Evolutionary conservation across 2,329 filamentous ascomycete genomes (phyloP).

Genomic region (Nakataea oryzae): DNA sequence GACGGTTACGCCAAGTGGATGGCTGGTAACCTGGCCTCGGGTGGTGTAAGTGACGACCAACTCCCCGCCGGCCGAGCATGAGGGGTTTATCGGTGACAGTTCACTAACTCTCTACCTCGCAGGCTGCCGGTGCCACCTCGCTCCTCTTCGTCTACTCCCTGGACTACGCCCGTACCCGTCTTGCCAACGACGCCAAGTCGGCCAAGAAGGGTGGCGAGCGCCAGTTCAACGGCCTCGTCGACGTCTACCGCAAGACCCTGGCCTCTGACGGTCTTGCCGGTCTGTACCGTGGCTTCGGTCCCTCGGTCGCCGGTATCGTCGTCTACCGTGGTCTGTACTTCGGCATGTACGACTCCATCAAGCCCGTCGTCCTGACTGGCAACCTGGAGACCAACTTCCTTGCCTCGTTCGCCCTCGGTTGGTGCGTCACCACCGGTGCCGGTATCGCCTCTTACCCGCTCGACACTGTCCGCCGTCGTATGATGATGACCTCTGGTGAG

Average conservation of each 20-base stretch:
- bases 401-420: slow-evolving; percentile 96
- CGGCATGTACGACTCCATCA: slow-evolving; percentile 99
- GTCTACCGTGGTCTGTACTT: slow-evolving; percentile 99
- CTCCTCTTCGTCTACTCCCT: slow-evolving; percentile 99
- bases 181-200: slow-evolving; percentile 99
- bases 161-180: slow-evolving; percentile 99
- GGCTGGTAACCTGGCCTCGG: slow-evolving; percentile 98
- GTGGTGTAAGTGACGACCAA: slow-evolving; percentile 67
- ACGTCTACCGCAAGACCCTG: slow-evolving; percentile 99
- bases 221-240: slow-evolving; percentile 99
- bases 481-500: slow-evolving; percentile 99
- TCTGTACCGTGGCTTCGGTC: slow-evolving; percentile 99
- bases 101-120: slow-evolving; percentile 7
- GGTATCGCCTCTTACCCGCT: slow-evolving; percentile 99
- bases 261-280: slow-evolving; percentile 96
- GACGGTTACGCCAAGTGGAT: slow-evolving; percentile 99
- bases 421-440: slow-evolving; percentile 98
- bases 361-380: slow-evolving; percentile 93
- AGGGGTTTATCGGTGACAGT: background rate
- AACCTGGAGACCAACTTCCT: slow-evolving; percentile 96
- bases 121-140: slow-evolving; percentile 98
- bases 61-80: background rate
- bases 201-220: slow-evolving; percentile 94
- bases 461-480: slow-evolving; percentile 99
- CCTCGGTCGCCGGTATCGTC: slow-evolving; percentile 96